Evolutionary conservation across 2,329 filamentous ascomycete species (phyloP).

Genomic region (Graphilbum ipis-grandicollis): DNA sequence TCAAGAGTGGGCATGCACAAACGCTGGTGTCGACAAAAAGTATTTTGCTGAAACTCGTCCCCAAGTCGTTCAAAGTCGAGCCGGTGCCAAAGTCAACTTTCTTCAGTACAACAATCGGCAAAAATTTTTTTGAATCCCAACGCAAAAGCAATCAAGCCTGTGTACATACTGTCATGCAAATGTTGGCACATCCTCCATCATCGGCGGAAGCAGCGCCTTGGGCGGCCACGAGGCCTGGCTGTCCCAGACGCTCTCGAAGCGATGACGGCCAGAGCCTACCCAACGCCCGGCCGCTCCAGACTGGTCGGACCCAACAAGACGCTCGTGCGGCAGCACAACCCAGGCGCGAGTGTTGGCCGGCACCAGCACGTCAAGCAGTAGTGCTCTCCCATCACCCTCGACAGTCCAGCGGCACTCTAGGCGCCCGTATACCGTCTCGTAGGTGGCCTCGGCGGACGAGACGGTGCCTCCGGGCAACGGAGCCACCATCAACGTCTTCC

Average conservation of each 20-base stretch:
- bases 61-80: no score
- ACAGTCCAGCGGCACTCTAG: slow-evolving; percentile 14
- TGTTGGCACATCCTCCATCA: no score
- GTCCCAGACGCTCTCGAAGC: slow-evolving; percentile 2
- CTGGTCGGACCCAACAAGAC: background rate
- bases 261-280: slow-evolving; percentile 7
- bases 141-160: no score
- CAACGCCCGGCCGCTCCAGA: background rate
- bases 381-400: slow-evolving; percentile 6
- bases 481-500: slow-evolving; percentile 13
- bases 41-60: no score
- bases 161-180: no score
- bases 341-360: slow-evolving; percentile 7
- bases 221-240: slow-evolving; percentile 5
- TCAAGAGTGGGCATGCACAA: no score
- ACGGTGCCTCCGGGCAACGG: slow-evolving; percentile 15
- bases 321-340: slow-evolving; percentile 5
- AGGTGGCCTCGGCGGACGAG: slow-evolving; percentile 9
- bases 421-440: slow-evolving; percentile 16
- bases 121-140: no score
- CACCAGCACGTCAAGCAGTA: slow-evolving; percentile 7
- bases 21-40: no score
- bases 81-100: no score
- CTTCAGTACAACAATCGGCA: no score
- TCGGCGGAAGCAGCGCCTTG: background rate